Percentiles rank a stretch among this genome's conserved stretches.
These are phyloP conservation scores for Benincasa hispida DNA, from an alignment of 306 rosid species.

Conservation along the genomic window DNA sequence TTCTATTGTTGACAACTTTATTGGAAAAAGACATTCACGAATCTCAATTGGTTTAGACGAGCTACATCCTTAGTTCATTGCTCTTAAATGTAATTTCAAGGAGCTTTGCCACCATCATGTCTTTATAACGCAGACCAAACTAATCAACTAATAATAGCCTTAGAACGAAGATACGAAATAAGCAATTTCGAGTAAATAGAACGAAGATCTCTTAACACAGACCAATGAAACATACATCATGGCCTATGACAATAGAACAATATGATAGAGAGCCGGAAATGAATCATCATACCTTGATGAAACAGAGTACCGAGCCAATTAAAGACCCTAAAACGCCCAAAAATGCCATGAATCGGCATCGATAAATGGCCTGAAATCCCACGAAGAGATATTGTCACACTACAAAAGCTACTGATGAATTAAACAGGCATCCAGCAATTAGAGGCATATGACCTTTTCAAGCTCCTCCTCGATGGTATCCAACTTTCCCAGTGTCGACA, in stretches of 20 bases:
- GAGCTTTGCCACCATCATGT: not conserved
- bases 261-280: not conserved
- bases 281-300: constrained; percentile 48
- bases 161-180: not conserved
- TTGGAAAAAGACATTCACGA: not conserved
- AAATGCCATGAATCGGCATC: constrained; percentile 62
- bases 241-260: not conserved
- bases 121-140: not conserved
- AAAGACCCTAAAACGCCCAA: constrained; percentile 87
- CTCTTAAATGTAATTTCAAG: not conserved
- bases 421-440: not conserved
- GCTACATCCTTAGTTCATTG: not conserved
- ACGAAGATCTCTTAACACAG: not conserved
- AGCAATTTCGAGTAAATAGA: not conserved
- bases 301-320: constrained; percentile 64
- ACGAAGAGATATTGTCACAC: not conserved
- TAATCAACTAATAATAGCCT: not conserved
- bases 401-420: not conserved
- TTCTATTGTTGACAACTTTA: not conserved
- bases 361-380: constrained; percentile 42
- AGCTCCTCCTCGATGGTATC: constrained; percentile 39
- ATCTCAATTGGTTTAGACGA: not conserved
- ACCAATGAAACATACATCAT: not conserved
- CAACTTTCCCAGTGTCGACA: constrained; percentile 2
- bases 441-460: constrained; percentile 34